These are phyloP conservation scores for Tylopilus plumbeoviolaceoides DNA, from an alignment of 768 basidiomycete species.

Conservation along the genomic window DNA sequence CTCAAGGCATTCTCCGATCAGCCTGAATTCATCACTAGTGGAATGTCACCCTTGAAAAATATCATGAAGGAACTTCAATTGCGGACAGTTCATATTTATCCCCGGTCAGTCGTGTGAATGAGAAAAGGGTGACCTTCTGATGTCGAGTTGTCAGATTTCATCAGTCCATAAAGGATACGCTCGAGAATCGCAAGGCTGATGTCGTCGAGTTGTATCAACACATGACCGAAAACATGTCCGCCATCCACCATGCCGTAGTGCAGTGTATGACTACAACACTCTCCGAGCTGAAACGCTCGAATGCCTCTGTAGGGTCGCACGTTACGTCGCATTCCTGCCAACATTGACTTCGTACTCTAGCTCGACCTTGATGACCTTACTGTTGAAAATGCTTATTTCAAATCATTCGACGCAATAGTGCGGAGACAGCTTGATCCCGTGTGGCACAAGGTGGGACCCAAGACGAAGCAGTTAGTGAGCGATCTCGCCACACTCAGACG, in stretches of 20 bases:
- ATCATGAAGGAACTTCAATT: conserved; percentile 92
- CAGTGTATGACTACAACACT: conserved; percentile 93
- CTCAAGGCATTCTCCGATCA: conserved; percentile 97
- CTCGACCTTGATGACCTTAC: conserved; percentile 92
- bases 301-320: conserved; percentile 51
- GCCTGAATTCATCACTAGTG: conserved; percentile 91
- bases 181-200: conserved; percentile 83
- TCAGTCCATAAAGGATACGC: conserved; percentile 75
- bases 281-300: conserved; percentile 84
- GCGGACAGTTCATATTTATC: conserved; percentile 86
- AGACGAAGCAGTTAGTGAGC: conserved; percentile 85
- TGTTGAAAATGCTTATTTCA: conserved; percentile 91
- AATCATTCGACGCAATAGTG: conserved; percentile 86
- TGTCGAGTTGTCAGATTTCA: conserved; percentile 65
- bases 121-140: not conserved
- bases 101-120: conserved; percentile 53
- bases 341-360: conserved; percentile 36
- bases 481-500: conserved; percentile 84
- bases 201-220: conserved; percentile 88
- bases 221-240: conserved; percentile 82
- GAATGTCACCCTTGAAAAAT: conserved; percentile 85
- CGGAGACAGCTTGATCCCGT: conserved; percentile 87
- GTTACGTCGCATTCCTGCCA: not conserved
- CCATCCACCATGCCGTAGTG: conserved; percentile 87
- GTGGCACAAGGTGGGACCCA: conserved; percentile 95